Percentiles rank a stretch among this genome's conserved stretches.
Evolutionary conservation across 2,329 filamentous ascomycete species (phyloP).

Genomic region (Aciculosporium take): DNA sequence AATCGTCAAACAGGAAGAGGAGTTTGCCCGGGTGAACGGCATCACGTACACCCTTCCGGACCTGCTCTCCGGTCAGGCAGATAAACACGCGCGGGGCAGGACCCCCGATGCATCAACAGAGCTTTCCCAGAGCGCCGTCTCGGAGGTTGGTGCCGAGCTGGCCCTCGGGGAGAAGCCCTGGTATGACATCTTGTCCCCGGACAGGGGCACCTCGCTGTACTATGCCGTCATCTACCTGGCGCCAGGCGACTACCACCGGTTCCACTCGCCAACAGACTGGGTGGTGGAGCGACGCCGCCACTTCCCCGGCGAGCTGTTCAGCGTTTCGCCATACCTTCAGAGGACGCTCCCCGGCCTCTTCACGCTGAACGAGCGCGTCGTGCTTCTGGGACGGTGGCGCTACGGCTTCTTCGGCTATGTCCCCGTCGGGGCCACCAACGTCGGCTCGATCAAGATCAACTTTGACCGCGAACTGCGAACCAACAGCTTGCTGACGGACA

Average conservation of each 20-base stretch:
- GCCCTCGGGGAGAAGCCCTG: constrained; percentile 57
- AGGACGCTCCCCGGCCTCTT: constrained; percentile 86
- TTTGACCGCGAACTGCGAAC: constrained; percentile 90
- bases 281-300: constrained; percentile 90
- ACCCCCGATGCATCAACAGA: constrained; percentile 61
- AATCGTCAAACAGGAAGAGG: constrained; percentile 65
- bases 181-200: constrained; percentile 51
- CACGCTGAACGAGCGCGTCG: constrained; percentile 90
- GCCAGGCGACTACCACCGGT: constrained; percentile 94
- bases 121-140: constrained; percentile 53
- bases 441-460: constrained; percentile 92
- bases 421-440: constrained; percentile 92
- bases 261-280: constrained; percentile 92
- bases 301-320: constrained; percentile 92
- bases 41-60: constrained; percentile 88
- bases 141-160: constrained; percentile 71
- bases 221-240: constrained; percentile 94
- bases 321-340: constrained; percentile 88
- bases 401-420: constrained; percentile 97
- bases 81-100: constrained; percentile 30
- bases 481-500: constrained; percentile 85
- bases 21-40: constrained; percentile 87
- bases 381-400: constrained; percentile 84
- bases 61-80: constrained; percentile 59
- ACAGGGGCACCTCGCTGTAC: constrained; percentile 61